Percentiles rank a stretch among this genome's conserved stretches.
Conservation (phyloP, 257 asterid genomes). For the Orobanche coerulescens region DNA sequence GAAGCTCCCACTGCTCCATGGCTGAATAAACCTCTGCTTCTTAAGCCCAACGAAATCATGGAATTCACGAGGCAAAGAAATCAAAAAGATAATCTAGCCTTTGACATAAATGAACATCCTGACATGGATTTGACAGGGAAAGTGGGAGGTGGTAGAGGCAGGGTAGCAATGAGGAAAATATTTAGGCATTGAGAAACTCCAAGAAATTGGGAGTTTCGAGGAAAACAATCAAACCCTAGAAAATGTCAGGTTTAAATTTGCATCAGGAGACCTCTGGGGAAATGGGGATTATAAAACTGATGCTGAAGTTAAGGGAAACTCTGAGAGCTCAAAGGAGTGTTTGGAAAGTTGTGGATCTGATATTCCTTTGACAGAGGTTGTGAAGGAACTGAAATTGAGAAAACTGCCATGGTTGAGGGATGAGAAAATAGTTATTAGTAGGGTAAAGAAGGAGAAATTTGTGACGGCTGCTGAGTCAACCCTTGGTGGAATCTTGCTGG, state of each 20-base stretch:
- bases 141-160: slow-evolving; percentile 78
- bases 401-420: slow-evolving; percentile 74
- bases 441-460: slow-evolving; percentile 39
- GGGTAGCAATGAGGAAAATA: slow-evolving; percentile 68
- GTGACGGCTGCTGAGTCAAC: slow-evolving; percentile 42
- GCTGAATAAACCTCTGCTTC: slow-evolving; percentile 70
- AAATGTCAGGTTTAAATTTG: slow-evolving; percentile 38
- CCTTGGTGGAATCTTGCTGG: slow-evolving; percentile 56
- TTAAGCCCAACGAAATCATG: slow-evolving; percentile 53
- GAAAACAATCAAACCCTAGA: slow-evolving; percentile 21
- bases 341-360: slow-evolving; percentile 29
- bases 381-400: slow-evolving; percentile 33
- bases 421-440: slow-evolving; percentile 37
- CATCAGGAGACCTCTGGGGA: slow-evolving; percentile 52
- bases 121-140: slow-evolving; percentile 48
- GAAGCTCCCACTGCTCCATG: slow-evolving; percentile 93
- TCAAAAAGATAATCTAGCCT: slow-evolving; percentile 29
- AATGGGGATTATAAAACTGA: slow-evolving; percentile 22
- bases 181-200: slow-evolving; percentile 56
- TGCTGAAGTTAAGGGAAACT: slow-evolving; percentile 20
- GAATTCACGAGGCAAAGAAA: slow-evolving; percentile 33
- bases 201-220: slow-evolving; percentile 31
- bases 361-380: slow-evolving; percentile 26
- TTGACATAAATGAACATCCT: slow-evolving; percentile 26
- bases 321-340: slow-evolving; percentile 19